Conservation (phyloP, 1,139 yeast genomes). For the Geotrichum australiense region DNA sequence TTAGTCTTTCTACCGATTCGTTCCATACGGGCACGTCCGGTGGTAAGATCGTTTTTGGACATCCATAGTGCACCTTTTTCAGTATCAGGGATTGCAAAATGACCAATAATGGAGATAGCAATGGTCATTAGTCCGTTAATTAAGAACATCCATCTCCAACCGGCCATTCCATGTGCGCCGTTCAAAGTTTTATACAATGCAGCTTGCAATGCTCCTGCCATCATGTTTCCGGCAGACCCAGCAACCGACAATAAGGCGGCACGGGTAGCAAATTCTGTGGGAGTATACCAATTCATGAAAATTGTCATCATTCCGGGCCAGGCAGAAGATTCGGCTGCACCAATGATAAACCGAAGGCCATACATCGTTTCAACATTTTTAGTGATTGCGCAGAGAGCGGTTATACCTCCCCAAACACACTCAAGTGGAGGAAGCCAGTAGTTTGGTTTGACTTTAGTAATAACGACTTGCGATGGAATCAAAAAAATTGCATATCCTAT, state of each 20-base stretch:
- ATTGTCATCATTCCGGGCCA: slow-evolving; percentile 32
- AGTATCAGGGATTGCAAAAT: slow-evolving; percentile 60
- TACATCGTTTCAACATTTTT: slow-evolving; percentile 41
- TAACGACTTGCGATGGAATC: slow-evolving; percentile 46
- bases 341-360: slow-evolving; percentile 49
- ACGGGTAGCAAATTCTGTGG: slow-evolving; percentile 19
- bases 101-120: slow-evolving; percentile 58
- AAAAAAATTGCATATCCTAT: slow-evolving; percentile 51
- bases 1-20: slow-evolving; percentile 5
- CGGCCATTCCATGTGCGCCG: slow-evolving; percentile 36
- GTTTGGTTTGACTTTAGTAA: slow-evolving; percentile 47
- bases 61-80: slow-evolving; percentile 39
- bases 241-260: slow-evolving; percentile 17
- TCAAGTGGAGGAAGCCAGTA: slow-evolving; percentile 45
- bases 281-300: slow-evolving; percentile 29
- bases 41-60: slow-evolving; percentile 26
- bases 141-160: slow-evolving; percentile 49
- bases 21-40: slow-evolving; percentile 27
- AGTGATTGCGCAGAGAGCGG: slow-evolving; percentile 45
- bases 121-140: slow-evolving; percentile 47
- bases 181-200: slow-evolving; percentile 36
- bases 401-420: slow-evolving; percentile 50
- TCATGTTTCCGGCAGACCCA: slow-evolving; percentile 35
- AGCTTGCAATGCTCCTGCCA: slow-evolving; percentile 43
- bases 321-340: slow-evolving; percentile 10